A percentile compares a stretch with the other conserved stretches of the same genome.
Evolutionary conservation across 305 asterid species (phyloP).

Genomic region (Ruellia speciosa): DNA sequence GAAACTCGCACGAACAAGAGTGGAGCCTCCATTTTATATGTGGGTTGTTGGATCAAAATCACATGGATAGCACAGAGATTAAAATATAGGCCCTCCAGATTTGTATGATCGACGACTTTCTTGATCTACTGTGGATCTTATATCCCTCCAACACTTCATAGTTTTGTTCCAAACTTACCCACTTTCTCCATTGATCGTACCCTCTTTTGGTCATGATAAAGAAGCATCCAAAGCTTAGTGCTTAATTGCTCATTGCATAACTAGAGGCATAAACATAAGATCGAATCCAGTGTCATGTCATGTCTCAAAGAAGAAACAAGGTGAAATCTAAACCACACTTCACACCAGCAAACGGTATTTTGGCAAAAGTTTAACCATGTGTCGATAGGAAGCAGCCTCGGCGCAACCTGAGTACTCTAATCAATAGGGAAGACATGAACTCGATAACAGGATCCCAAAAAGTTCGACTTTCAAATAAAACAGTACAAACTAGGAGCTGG

Average conservation of each 20-base stretch:
- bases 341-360: slow-evolving; percentile 2
- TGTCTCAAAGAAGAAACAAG: too few relatives aligned
- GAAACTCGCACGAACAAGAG: slow-evolving; percentile 24
- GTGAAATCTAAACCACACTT: too few relatives aligned
- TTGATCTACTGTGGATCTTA: slow-evolving; percentile 16
- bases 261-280: too few relatives aligned
- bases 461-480: slow-evolving; percentile 8
- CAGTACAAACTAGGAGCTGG: background rate
- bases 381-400: background rate
- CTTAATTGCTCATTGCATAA: too few relatives aligned
- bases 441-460: background rate
- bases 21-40: slow-evolving; percentile 34
- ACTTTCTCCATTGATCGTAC: background rate
- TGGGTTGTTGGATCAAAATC: slow-evolving; percentile 51
- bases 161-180: slow-evolving; percentile 19
- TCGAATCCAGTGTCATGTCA: too few relatives aligned
- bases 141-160: slow-evolving; percentile 17
- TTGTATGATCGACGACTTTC: slow-evolving; percentile 3
- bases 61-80: slow-evolving; percentile 26
- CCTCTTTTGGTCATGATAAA: too few relatives aligned
- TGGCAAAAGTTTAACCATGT: background rate
- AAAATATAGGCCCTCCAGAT: slow-evolving; percentile 12
- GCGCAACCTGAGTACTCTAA: background rate
- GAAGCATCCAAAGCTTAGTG: too few relatives aligned
- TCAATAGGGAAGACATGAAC: background rate